phyloP scores from a whole-genome alignment of 106 monocot species.

The Iris macrosiphon region DNA sequence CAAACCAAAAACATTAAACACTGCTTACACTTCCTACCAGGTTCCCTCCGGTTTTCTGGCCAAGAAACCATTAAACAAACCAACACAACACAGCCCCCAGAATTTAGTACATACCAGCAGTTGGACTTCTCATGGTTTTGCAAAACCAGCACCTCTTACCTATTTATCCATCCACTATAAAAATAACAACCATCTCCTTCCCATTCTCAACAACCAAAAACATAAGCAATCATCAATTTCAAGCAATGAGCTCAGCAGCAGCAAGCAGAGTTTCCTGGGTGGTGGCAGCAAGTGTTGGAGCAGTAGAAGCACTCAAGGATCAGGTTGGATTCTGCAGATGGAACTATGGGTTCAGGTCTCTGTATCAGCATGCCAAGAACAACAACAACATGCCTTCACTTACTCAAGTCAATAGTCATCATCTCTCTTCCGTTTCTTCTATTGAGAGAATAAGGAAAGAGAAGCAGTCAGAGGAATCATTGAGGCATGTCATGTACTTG shows the following conservation, averaged over 20 bases:
- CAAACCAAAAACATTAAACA: too few relatives aligned
- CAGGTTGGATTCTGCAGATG: conserved; percentile 13
- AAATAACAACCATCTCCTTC: background rate
- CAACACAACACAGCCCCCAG: too few relatives aligned
- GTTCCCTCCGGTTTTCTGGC: too few relatives aligned
- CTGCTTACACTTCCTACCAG: too few relatives aligned
- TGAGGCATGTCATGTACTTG: conserved; percentile 7
- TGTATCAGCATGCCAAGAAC: background rate
- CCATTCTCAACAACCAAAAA: background rate
- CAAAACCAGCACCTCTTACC: too few relatives aligned
- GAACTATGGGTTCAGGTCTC: conserved; percentile 18
- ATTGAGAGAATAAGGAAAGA: background rate
- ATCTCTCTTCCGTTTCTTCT: background rate
- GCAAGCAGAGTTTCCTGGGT: conserved; percentile 4
- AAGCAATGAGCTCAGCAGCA: too few relatives aligned
- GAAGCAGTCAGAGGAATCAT: background rate
- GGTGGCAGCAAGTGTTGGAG: conserved; percentile 14
- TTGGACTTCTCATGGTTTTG: too few relatives aligned
- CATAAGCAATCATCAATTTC: background rate
- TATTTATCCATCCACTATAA: too few relatives aligned
- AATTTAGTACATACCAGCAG: too few relatives aligned
- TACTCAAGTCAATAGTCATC: background rate
- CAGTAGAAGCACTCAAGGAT: conserved; percentile 17
- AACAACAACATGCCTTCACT: background rate
- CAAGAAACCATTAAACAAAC: too few relatives aligned